These are phyloP conservation scores for Emericellopsis atlantica DNA, from an alignment of 2,329 filamentous ascomycete species.

Conservation along the genomic window DNA sequence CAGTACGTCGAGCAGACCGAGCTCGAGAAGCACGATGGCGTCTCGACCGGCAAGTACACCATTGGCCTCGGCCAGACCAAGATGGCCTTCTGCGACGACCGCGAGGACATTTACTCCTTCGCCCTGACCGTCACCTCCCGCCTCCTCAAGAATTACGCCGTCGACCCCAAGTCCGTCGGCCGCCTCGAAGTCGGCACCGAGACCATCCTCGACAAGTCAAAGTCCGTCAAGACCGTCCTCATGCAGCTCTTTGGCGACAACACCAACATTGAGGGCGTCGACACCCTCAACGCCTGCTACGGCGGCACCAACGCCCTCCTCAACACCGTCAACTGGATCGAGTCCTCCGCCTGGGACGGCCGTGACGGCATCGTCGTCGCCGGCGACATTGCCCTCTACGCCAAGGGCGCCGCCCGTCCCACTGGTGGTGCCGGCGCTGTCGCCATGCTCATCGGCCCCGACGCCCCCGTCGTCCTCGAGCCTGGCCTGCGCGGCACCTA, in stretches of 20 bases:
- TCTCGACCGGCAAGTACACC: conserved; percentile 73
- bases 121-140: conserved; percentile 66
- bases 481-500: conserved; percentile 68
- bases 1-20: conserved; percentile 77
- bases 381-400: conserved; percentile 76
- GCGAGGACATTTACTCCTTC: conserved; percentile 85
- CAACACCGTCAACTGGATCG: conserved; percentile 76
- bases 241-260: conserved; percentile 82
- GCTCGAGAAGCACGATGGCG: conserved; percentile 79
- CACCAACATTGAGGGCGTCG: conserved; percentile 72
- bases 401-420: conserved; percentile 70
- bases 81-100: conserved; percentile 87
- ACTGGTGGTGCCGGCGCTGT: conserved; percentile 72
- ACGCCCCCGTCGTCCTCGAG: conserved; percentile 66
- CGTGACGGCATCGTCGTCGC: conserved; percentile 69
- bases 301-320: conserved; percentile 76
- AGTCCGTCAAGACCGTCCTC: conserved; percentile 78
- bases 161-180: conserved; percentile 66
- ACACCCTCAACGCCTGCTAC: conserved; percentile 78
- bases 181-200: conserved; percentile 78
- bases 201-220: conserved; percentile 80
- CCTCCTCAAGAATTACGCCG: conserved; percentile 71
- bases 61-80: conserved; percentile 84
- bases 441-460: conserved; percentile 65
- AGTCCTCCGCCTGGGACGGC: conserved; percentile 79